Base-by-base conservation (phyloP, 148 eudicot species). In the Rhododendron mucronatum region DNA sequence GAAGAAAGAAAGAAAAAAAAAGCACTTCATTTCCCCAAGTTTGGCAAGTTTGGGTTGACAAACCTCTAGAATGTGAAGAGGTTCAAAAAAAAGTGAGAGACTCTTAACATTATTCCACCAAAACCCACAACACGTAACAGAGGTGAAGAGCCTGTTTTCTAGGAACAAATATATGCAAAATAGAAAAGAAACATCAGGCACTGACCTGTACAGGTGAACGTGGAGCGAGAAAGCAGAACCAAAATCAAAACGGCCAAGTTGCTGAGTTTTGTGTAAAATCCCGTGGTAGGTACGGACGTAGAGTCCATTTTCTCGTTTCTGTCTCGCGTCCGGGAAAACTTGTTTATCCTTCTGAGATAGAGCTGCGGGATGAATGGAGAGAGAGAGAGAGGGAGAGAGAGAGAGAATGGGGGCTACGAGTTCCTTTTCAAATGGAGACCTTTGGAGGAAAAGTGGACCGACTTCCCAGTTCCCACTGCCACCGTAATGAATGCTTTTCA, bases 201-300 rank as follows among this genome's bases (percentile, higher is more conserved):
- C 26, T 87, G 81, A 86, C 93, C 93, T 59, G 89, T 84, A 5
- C 87, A 82, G 83, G 88, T 90, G 71, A 90, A 80, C 83, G 85
- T 35, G 26, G 86, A 88, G 88, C 73, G 87, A 28, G 85, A 28
- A 30, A 30, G 76, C 18, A 71, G 33, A 71, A 71, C 33, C 39
- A 71, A n/a, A 78, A 88, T 0, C 53, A 91, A 84, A 76, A 82
- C 11, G 76, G 91, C 16, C 76, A 84, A 77, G 80, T 86, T 78
- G 92, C 47, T 0, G 50, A 77, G 80, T n/a, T 37, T 21, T 30
- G 26, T 20, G 80, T 44, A 41, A 41, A 18, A 90, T 87, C 88
- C 87, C 57, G 55, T 16, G 55, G 26, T 44, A 50, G 74, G 85
- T 21, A 21, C 30, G 12, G 88, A 84, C 7, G 82, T 74, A 84